Base-by-base conservation (phyloP, 2,329 filamentous ascomycete genomes). In the Ophiostoma himal-ulmi region DNA sequence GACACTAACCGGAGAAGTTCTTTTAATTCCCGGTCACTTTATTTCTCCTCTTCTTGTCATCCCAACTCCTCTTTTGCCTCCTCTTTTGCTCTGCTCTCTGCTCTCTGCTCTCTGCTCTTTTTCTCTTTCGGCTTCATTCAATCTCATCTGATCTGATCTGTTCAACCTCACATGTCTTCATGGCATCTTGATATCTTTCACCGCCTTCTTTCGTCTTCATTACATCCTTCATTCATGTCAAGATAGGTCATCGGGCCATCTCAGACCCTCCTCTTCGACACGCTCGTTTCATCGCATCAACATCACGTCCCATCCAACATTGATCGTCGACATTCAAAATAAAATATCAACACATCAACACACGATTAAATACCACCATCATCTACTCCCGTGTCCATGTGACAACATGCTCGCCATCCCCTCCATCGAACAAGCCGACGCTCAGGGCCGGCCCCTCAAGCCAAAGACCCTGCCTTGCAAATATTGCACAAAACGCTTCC, bases 401-500 rank as follows among this genome's bases (percentile, higher is more conserved):
- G 44, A 48, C 44, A 48, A 48, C 36, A 87, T 87, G 85, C 80
- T 86, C 75, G 82, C 84, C 68, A 78, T 84, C 72, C 83, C 83
- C 75, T 82, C 84, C 73, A 81, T 86, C 77, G 84, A 87, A 62
- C 84, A 86, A 74, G 81, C 36, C 34, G 65, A 80, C 73, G 81
- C 80, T 70, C 85, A 87, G 75, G 79, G 78, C 75, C 83, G 84
- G 75, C 83, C 85, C 74, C 84, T 86, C 77, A 88, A 88, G 75
- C 86, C 86, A 74, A 88, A 88, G 79, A 86, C 84, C 68, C 78
- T 88, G 72, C 86, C 86, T 70, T 89, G 86, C 82, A 85, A 85
- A 76, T 88, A 86, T 76, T 89, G 86, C 78, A 85, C 83, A 78
- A 88, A 88, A 76, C 82, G 83, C 73, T 89, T 89, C 78, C 88